Evolutionary conservation across 1,284 basidiomycete genomes (phyloP), one percentile per base, ranked within the genome.

Genomic region (Pascua sp.): DNA sequence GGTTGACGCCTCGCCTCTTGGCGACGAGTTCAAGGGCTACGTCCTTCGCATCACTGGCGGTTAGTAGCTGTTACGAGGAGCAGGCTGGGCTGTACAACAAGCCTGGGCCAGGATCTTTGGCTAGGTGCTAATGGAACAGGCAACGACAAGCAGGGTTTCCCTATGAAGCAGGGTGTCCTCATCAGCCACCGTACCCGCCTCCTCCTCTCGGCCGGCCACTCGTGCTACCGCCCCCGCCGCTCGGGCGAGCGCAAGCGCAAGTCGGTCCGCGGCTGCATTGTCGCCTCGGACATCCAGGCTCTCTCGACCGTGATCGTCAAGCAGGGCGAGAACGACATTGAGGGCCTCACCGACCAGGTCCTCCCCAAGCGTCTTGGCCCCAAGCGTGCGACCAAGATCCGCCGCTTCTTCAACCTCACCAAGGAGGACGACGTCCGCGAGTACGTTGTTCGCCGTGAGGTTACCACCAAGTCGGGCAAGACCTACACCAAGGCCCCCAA

Each of bases 371-470:
- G 93, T 65, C 86, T 97, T 67, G 94, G 94, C 67, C 70, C 70
- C 67, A 75, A 81, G 88, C 82, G 91, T 67, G 90, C 90, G 62
- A 90, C 89, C 62, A 92, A 93, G 85, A 98, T 98, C 81, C 85
- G 94, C 78, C 86, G 82, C 77, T 97, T 98, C 86, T 98, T 98
- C 86, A 97, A 96, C 85, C 82, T 98, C 77, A 84, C 85, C 81
- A 98, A 98, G 86, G 90, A 95, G 76, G 95, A 98, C 76, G 95
- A 98, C 81, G 94, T 98, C 61, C 87, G 91, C 81, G 92, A 96
- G 81, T 98, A 96, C 78, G 91, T 98, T 69, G 86, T 97, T 70
- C 63, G 65, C 72, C 82, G 92, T 69, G 92, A 96, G 82, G 91
- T 98, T 56, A 86, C 81, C 80, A 87, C 88, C 78, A 97, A 96